Evolutionary conservation across 1,284 basidiomycete genomes (phyloP).

Genomic region (Ceratobasidium sp.): DNA sequence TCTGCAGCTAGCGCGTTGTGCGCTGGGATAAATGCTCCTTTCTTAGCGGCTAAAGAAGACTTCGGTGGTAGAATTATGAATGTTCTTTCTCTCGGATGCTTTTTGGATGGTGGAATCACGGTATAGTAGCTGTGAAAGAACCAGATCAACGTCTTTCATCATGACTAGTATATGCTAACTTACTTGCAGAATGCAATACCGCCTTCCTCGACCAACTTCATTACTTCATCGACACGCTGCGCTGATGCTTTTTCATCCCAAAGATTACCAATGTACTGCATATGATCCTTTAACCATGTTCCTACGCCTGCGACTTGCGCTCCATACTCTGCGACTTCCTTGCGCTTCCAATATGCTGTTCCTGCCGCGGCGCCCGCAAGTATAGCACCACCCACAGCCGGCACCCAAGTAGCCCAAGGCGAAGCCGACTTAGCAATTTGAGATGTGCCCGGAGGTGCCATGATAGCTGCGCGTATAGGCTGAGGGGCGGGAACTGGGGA

Average conservation of each 20-base stretch:
- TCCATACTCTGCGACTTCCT: conserved; percentile 62
- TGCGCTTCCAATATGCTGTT: conserved; percentile 78
- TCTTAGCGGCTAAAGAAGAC: conserved; percentile 61
- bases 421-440: conserved; percentile 25
- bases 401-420: conserved; percentile 36
- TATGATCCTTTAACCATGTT: conserved; percentile 85
- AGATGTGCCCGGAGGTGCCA: conserved; percentile 48
- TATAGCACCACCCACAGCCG: conserved; percentile 70
- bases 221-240: conserved; percentile 69
- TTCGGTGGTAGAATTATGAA: conserved; percentile 79
- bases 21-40: conserved; percentile 65
- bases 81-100: conserved; percentile 66
- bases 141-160: background rate
- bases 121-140: conserved; percentile 75
- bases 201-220: conserved; percentile 67
- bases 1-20: conserved; percentile 75
- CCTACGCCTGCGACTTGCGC: conserved; percentile 61
- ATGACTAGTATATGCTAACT: conserved; percentile 51
- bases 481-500: conserved; percentile 44
- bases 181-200: conserved; percentile 81
- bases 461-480: conserved; percentile 46
- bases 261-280: conserved; percentile 88
- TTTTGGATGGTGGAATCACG: conserved; percentile 66
- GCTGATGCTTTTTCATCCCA: conserved; percentile 82
- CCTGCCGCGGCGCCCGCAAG: conserved; percentile 83